Evolutionary conservation across 2,329 filamentous ascomycete genomes (phyloP), one percentile per base, ranked within the genome.

Genomic region (Aspergillus ustus): DNA sequence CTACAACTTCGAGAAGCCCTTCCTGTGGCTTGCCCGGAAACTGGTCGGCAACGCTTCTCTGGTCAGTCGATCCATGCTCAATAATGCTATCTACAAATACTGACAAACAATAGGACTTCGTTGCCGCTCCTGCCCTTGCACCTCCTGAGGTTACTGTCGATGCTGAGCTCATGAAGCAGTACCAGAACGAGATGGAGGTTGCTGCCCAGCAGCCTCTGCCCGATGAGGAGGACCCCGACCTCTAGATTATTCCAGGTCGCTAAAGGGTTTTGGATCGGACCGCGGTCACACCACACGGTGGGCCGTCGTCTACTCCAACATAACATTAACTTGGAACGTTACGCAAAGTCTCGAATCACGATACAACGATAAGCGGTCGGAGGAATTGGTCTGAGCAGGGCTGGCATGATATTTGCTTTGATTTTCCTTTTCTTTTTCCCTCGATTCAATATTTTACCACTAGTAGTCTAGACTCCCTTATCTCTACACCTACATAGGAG

Each of bases 1-100:
- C 88, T 98, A 99, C 86, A 98, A 98, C 89, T 98, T 98, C 82
- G 94, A 98, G 90, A 99, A 98, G 89, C 94, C 94, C 67, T 98
- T 99, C 92, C 90, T 98, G 74, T 98, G 95, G 95, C 90, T 99
- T 74, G 94, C 93, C 72, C 90, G 95, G 81, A 99, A 99, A 89
- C 89, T 99, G 62, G 93, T 97, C 73, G 95, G 94, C 82, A 98
- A 98, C 87, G 85, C 92, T 75, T 81, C 83, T 76, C 83, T 97
- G 79, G 91, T 95, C 83, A 72, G 90, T 82, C 58, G 15, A 43
- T n/a, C 17, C 4, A 63, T 67, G 52, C 67, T 73, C 52, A 65
- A 67, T 53, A 68, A 67, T 40, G 34, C 52, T 59, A 31, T 15
- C 44, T 50, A 44, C 13, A 40, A 49, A 28, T 48, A 43, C 67